phyloP scores from a whole-genome alignment of 495 filamentous ascomycete species.

The Neurospora sp. region DNA sequence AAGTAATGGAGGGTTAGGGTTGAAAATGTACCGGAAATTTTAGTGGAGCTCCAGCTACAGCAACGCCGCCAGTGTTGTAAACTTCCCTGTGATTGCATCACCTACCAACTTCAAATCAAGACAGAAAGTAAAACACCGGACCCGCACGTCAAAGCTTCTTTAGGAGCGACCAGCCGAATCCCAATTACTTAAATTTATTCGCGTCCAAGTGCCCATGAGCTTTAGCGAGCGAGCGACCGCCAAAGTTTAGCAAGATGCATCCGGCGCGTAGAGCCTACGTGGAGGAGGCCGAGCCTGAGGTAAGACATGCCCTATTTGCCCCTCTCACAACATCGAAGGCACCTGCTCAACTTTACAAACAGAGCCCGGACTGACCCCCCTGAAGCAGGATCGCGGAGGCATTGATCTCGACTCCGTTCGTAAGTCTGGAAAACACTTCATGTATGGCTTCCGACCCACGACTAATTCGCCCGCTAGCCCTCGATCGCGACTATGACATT shows the following conservation, averaged over 20 bases:
- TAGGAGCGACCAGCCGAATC: not conserved
- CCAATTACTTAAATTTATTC: not conserved
- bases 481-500: constrained; percentile 80
- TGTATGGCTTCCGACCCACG: not conserved
- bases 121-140: not conserved
- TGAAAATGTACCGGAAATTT: not conserved
- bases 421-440: constrained; percentile 32
- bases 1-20: not conserved
- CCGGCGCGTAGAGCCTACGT: constrained; percentile 92
- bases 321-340: constrained; percentile 21
- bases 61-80: not conserved
- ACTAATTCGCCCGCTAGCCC: constrained; percentile 38
- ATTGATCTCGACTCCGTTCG: constrained; percentile 74
- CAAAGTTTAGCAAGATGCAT: constrained; percentile 54
- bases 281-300: constrained; percentile 69
- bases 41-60: not conserved
- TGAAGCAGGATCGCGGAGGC: constrained; percentile 49
- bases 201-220: not conserved
- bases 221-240: not conserved
- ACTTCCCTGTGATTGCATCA: not conserved
- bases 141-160: not conserved
- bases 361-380: constrained; percentile 21
- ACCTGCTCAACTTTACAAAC: constrained; percentile 20
- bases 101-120: not conserved
- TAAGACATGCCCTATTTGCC: constrained; percentile 34